Percentiles rank a stretch among this genome's conserved stretches.
Evolutionary conservation across 1,284 basidiomycete genomes (phyloP).

Genomic region (Ganoderma multipileum): DNA sequence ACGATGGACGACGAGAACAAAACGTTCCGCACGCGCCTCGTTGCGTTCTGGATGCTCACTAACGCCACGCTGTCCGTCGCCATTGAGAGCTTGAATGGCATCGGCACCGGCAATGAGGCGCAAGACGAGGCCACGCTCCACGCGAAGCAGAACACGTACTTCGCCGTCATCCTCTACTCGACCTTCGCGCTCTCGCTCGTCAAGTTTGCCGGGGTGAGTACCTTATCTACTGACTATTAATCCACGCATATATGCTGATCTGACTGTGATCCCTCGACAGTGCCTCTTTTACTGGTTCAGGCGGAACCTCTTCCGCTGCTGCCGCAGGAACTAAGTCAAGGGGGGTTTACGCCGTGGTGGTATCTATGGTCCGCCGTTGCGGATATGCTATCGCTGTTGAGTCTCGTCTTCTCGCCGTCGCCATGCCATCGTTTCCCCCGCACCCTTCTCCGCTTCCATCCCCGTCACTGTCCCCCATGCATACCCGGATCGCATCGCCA

Average conservation of each 20-base stretch:
- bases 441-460: neutral
- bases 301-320: constrained; percentile 83
- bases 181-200: constrained; percentile 86
- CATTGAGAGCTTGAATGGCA: constrained; percentile 86
- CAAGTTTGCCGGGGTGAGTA: constrained; percentile 83
- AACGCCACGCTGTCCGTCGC: constrained; percentile 85
- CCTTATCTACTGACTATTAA: constrained; percentile 3
- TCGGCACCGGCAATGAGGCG: constrained; percentile 52
- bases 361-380: constrained; percentile 7
- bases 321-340: constrained; percentile 67
- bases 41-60: constrained; percentile 85
- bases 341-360: neutral
- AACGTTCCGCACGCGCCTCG: constrained; percentile 92
- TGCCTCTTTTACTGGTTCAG: constrained; percentile 85
- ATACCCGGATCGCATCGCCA: constrained; percentile 19
- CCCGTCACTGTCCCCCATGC: constrained; percentile 3
- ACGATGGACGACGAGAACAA: constrained; percentile 93
- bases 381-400: constrained; percentile 6
- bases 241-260: neutral
- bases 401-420: constrained; percentile 14
- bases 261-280: constrained; percentile 44
- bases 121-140: constrained; percentile 55
- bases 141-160: constrained; percentile 79
- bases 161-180: constrained; percentile 86
- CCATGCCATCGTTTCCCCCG: constrained; percentile 12